Conservation (phyloP, 257 asterid species). For the Schizonepeta tenuifolia region DNA sequence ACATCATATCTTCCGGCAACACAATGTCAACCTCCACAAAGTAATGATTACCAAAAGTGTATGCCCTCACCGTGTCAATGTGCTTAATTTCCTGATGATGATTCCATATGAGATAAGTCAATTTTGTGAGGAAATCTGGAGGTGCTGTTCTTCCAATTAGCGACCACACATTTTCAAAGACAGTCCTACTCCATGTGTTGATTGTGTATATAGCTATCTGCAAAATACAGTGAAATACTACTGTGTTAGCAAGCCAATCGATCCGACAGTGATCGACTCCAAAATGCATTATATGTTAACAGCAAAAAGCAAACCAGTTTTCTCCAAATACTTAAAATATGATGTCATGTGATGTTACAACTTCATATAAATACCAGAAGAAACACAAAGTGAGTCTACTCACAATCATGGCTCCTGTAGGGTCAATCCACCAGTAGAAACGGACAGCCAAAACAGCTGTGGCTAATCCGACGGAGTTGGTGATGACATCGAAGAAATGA, state of each 20-base stretch:
- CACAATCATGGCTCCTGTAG: constrained; percentile 82
- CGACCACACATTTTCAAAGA: constrained; percentile 76
- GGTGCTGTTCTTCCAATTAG: constrained; percentile 94
- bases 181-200: constrained; percentile 87
- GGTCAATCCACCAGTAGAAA: constrained; percentile 94
- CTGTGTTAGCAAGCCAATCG: not conserved
- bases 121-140: constrained; percentile 83
- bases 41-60: constrained; percentile 84
- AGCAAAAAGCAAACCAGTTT: too few relatives aligned
- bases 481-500: constrained; percentile 85
- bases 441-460: constrained; percentile 78
- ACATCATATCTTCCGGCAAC: constrained; percentile 72
- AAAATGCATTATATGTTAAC: too few relatives aligned
- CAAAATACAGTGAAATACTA: constrained; percentile 9
- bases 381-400: constrained; percentile 37
- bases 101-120: constrained; percentile 88
- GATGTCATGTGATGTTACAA: not conserved
- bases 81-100: constrained; percentile 74
- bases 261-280: not conserved
- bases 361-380: not conserved
- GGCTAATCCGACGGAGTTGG: constrained; percentile 79
- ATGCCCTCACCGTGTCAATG: constrained; percentile 87
- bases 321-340: not conserved
- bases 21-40: constrained; percentile 94
- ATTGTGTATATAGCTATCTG: constrained; percentile 90